A percentile compares a stretch with the other conserved stretches of the same genome.
Conservation (phyloP, 2,329 filamentous ascomycete species). For the Onygenales sp. region DNA sequence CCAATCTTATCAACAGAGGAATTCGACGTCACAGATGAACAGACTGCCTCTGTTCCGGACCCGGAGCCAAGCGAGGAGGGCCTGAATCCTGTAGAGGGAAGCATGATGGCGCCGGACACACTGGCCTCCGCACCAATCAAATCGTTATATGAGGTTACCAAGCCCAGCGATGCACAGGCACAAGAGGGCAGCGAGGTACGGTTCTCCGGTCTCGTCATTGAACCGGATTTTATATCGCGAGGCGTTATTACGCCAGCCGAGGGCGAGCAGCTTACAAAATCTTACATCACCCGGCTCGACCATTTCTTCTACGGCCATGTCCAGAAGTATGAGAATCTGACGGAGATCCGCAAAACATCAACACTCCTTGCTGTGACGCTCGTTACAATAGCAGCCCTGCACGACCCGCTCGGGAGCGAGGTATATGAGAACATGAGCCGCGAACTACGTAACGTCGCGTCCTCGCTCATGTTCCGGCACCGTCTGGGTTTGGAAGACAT, state of each 20-base stretch:
- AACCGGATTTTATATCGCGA: slow-evolving; percentile 38
- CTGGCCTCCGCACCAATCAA: slow-evolving; percentile 37
- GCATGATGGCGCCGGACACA: slow-evolving; percentile 13
- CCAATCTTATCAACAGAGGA: slow-evolving; percentile 2
- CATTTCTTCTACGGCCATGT: slow-evolving; percentile 31
- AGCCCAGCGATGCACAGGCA: slow-evolving; percentile 29
- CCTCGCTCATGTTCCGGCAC: slow-evolving; percentile 43
- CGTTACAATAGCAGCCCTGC: slow-evolving; percentile 38
- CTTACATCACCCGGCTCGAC: slow-evolving; percentile 33
- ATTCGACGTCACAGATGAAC: background rate
- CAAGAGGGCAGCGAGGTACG: slow-evolving; percentile 22
- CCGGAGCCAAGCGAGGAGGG: slow-evolving; percentile 4
- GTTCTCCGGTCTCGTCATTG: slow-evolving; percentile 30
- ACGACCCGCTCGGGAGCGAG: slow-evolving; percentile 37
- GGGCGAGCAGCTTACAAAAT: slow-evolving; percentile 29
- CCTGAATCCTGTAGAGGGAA: slow-evolving; percentile 1
- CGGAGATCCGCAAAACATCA: slow-evolving; percentile 18
- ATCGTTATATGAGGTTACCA: slow-evolving; percentile 41
- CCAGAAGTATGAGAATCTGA: slow-evolving; percentile 5
- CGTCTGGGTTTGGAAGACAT: slow-evolving; percentile 44
- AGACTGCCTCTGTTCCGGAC: background rate
- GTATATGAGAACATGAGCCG: slow-evolving; percentile 41
- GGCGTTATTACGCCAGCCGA: slow-evolving; percentile 31
- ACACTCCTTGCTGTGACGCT: slow-evolving; percentile 38
- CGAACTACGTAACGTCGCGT: slow-evolving; percentile 44